A percentile compares a stretch with the other conserved stretches of the same genome.
These are phyloP conservation scores for Martensiomyces pterosporus DNA, from an alignment of 192 early-diverging fungal species.

Conservation along the genomic window DNA sequence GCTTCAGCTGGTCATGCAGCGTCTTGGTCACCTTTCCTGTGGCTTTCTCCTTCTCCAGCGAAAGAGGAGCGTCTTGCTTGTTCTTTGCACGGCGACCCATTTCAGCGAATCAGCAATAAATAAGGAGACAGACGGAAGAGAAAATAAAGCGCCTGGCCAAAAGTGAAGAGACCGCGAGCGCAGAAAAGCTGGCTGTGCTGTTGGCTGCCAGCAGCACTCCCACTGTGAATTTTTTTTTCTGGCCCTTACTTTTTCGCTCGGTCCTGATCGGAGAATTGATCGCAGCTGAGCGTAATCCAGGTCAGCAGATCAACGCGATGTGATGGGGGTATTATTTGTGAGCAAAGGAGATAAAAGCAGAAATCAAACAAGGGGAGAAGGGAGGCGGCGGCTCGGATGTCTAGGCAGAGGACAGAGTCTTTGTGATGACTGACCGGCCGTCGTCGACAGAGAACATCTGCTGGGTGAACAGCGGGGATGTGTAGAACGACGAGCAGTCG, in stretches of 20 bases:
- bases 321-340: too few species aligned
- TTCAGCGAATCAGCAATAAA: constrained; percentile 4
- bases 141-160: too few species aligned
- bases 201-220: too few species aligned
- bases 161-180: too few species aligned
- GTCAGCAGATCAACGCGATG: too few species aligned
- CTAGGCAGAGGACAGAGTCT: constrained; percentile 14
- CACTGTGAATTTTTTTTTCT: too few species aligned
- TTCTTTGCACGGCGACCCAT: constrained; percentile 51
- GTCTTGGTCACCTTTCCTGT: constrained; percentile 46
- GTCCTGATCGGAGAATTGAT: too few species aligned
- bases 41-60: constrained; percentile 33
- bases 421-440: constrained; percentile 27
- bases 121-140: too few species aligned
- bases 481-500: constrained; percentile 56
- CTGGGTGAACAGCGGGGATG: constrained; percentile 46
- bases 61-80: constrained; percentile 49
- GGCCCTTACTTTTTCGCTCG: too few species aligned
- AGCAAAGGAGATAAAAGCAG: background rate
- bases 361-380: background rate
- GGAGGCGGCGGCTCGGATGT: constrained; percentile 1
- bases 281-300: too few species aligned
- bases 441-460: constrained; percentile 42
- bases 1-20: constrained; percentile 30
- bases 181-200: too few species aligned